These are phyloP conservation scores for Leccinum uliginosum DNA, from an alignment of 768 basidiomycete species.

Conservation along the genomic window DNA sequence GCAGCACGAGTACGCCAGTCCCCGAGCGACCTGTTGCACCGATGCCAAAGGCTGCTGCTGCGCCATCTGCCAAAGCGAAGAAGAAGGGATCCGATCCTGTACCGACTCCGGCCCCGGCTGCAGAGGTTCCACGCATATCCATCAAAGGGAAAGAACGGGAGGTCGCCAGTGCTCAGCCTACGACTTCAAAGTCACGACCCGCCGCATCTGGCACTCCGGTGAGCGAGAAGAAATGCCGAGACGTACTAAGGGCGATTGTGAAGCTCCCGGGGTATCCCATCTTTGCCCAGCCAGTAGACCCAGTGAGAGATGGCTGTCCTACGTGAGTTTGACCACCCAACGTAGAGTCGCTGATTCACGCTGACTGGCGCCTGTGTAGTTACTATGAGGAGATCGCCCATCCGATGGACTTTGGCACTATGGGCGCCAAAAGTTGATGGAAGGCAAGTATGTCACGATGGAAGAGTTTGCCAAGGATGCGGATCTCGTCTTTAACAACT, in stretches of 20 bases:
- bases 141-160: conserved; percentile 79
- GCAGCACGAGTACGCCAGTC: conserved; percentile 41
- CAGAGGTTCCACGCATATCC: conserved; percentile 37
- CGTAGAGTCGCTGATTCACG: background rate
- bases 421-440: conserved; percentile 59
- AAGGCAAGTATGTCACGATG: conserved; percentile 71
- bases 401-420: conserved; percentile 94
- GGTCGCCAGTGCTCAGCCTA: conserved; percentile 29
- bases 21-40: conserved; percentile 31
- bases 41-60: conserved; percentile 23
- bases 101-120: conserved; percentile 14
- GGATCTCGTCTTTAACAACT: conserved; percentile 83
- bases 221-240: conserved; percentile 81
- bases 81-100: conserved; percentile 36
- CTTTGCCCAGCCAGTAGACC: conserved; percentile 82
- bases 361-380: conserved; percentile 36
- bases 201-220: conserved; percentile 46
- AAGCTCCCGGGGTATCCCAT: conserved; percentile 66
- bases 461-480: conserved; percentile 78
- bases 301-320: conserved; percentile 78
- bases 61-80: conserved; percentile 35
- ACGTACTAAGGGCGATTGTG: conserved; percentile 55
- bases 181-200: conserved; percentile 37
- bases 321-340: conserved; percentile 54
- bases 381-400: conserved; percentile 88